Evolutionary conservation across 345 rosid genomes (phyloP).

Genomic region (Erodium maritimum): DNA sequence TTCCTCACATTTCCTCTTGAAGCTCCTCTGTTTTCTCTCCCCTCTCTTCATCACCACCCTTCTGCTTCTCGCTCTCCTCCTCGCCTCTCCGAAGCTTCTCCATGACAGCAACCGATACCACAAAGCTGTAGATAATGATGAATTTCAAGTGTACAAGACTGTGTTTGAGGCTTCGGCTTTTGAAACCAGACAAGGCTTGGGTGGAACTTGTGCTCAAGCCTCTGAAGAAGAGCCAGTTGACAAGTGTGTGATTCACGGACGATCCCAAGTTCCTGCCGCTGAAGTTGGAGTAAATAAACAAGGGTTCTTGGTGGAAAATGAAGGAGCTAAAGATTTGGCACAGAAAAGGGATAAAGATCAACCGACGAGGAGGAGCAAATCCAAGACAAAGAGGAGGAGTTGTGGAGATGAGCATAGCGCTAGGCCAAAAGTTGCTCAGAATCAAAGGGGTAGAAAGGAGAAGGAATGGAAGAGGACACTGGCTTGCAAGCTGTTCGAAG

Average conservation of each 20-base stretch:
- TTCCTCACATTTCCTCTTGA: conserved; percentile 63
- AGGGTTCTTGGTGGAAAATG: too few species aligned
- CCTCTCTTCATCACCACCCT: conserved; percentile 68
- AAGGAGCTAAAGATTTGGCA: too few species aligned
- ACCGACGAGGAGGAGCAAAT: not conserved
- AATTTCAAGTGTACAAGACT: conserved; percentile 40
- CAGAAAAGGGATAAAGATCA: too few species aligned
- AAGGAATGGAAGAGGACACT: conserved; percentile 87
- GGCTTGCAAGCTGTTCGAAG: too few species aligned
- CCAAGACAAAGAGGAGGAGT: not conserved
- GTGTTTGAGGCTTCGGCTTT: conserved; percentile 34
- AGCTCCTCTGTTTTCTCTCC: conserved; percentile 53
- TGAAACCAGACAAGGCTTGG: conserved; percentile 13
- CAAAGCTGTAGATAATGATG: conserved; percentile 22
- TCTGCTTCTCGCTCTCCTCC: conserved; percentile 38
- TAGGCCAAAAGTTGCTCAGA: not conserved
- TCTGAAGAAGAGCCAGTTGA: conserved; percentile 14
- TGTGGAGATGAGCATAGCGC: conserved; percentile 1
- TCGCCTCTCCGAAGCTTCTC: conserved; percentile 22
- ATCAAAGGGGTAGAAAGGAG: conserved; percentile 28
- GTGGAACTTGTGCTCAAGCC: conserved; percentile 9
- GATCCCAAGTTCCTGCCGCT: not conserved
- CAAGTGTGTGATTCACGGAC: conserved; percentile 11
- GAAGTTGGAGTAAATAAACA: too few species aligned
- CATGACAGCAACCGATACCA: conserved; percentile 16